Percentiles rank a stretch among this genome's conserved stretches.
Evolutionary conservation across 345 rosid species (phyloP).

Genomic region (Raphanus sativus): DNA sequence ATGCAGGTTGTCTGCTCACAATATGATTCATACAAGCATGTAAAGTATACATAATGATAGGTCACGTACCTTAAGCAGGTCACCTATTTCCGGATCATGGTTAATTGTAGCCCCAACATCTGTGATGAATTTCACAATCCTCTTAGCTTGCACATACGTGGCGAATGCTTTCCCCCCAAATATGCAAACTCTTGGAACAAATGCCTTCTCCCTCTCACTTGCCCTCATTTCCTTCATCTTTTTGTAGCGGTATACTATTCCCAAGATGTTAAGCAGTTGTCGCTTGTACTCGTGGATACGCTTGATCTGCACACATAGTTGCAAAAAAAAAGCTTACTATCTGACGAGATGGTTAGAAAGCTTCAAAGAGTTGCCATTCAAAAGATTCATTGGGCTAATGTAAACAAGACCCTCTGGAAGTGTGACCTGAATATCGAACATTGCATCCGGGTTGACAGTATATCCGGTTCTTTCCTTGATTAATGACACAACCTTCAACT

Average conservation of each 20-base stretch:
- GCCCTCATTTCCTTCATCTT: slow-evolving; percentile 73
- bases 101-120: slow-evolving; percentile 70
- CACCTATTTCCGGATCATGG: slow-evolving; percentile 71
- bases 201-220: slow-evolving; percentile 50
- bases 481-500: slow-evolving; percentile 64
- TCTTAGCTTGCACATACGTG: slow-evolving; percentile 79
- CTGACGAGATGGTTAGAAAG: slow-evolving; percentile 56
- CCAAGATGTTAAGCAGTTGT: slow-evolving; percentile 68
- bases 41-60: background rate
- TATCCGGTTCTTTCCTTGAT: slow-evolving; percentile 75
- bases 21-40: background rate
- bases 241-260: slow-evolving; percentile 71
- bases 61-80: slow-evolving; percentile 60
- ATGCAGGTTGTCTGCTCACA: slow-evolving; percentile 3
- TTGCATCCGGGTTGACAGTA: slow-evolving; percentile 67
- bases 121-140: slow-evolving; percentile 70
- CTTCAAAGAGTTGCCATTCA: no score
- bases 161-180: slow-evolving; percentile 85
- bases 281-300: slow-evolving; percentile 82
- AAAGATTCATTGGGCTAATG: background rate
- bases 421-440: slow-evolving; percentile 83
- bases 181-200: slow-evolving; percentile 72
- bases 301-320: slow-evolving; percentile 61
- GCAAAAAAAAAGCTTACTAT: slow-evolving; percentile 15
- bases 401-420: slow-evolving; percentile 7